Evolutionary conservation across 768 basidiomycete species (phyloP), one percentile per base, ranked within the genome.

Genomic region (Sporobolomyces phaffii): DNA sequence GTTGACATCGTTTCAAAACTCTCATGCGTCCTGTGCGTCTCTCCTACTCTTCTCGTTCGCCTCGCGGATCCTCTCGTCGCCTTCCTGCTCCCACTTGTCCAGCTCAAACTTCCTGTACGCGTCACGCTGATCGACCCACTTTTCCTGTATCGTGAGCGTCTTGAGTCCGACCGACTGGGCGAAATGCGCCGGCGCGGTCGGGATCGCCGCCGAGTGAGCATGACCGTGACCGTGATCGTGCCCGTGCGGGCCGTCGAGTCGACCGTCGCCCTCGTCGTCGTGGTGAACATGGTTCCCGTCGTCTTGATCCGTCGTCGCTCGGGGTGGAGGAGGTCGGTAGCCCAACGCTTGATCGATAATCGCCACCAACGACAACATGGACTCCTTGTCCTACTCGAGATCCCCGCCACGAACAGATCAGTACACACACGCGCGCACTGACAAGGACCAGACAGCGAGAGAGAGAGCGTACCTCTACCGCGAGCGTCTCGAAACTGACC

Each of bases 401-500:
- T 28, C 44, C 44, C 44, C 44, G 17, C 36, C 38, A 34, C 33
- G 18, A 31, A 11, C 43, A 24, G 22, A 6, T 33, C 11, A 44
- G 8, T 28, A 24, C 43, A 33, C 2, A 22, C 1, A 28, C 26
- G 36, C 4, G 2, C 1, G 1, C 17, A 17, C 47, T 22, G 14
- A 38, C 33, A 24, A 33, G 29, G 36, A 18, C 26, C 1, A 5
- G 24, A n/a, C n/a, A n/a, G 34, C 14, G 7, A 29, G 41, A 15
- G 2, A 9, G 43, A 48, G 57, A 49, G 10, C 83, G 60, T 69
- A 89, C 90, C 82, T 99, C 96, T 17, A 99, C 92, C 0, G 93
- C 92, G 1, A 99, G 82, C 0, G 96, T 98, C 79, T 98, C 93
- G 72, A 99, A 99, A 1, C 90, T 89, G 20, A 99, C 91, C 22